These are phyloP conservation scores for Hydnomerulius pinastri DNA, from an alignment of 768 basidiomycete species.

Conservation along the genomic window DNA sequence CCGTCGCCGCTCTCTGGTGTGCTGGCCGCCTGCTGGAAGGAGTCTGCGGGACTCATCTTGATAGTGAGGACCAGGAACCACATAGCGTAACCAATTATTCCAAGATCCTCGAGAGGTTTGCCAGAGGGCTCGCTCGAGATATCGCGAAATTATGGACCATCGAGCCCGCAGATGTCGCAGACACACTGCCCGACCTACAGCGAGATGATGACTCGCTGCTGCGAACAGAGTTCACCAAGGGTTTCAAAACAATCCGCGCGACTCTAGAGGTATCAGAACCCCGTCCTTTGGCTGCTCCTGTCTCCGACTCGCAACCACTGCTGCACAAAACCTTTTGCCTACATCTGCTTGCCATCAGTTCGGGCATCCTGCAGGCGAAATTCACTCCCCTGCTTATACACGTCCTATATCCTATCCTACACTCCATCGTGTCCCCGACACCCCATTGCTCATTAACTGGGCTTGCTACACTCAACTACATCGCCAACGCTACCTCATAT, in stretches of 20 bases:
- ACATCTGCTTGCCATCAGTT: constrained; percentile 69
- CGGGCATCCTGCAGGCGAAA: constrained; percentile 70
- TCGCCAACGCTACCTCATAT: constrained; percentile 77
- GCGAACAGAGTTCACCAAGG: constrained; percentile 64
- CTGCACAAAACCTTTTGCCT: constrained; percentile 74
- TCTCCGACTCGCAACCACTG: constrained; percentile 48
- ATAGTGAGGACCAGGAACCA: constrained; percentile 17
- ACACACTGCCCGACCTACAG: constrained; percentile 14
- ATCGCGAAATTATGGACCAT: constrained; percentile 75
- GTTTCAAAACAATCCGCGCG: constrained; percentile 63
- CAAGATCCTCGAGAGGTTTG: constrained; percentile 63
- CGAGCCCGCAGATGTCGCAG: constrained; percentile 32
- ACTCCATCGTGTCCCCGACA: constrained; percentile 75
- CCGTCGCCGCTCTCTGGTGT: constrained; percentile 83
- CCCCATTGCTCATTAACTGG: constrained; percentile 76
- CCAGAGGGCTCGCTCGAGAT: constrained; percentile 59
- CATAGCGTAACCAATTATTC: constrained; percentile 24
- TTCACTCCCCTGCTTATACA: constrained; percentile 78
- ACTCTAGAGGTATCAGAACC: constrained; percentile 51
- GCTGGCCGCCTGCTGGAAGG: constrained; percentile 79
- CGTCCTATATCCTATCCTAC: constrained; percentile 82
- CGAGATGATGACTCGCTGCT: constrained; percentile 39
- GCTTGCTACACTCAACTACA: constrained; percentile 65
- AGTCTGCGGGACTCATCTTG: constrained; percentile 50
- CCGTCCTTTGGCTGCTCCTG: constrained; percentile 25